A percentile compares a stretch with the other conserved stretches of the same genome.
phyloP scores from a whole-genome alignment of 495 filamentous ascomycete genomes.

The Penicillium angulare region DNA sequence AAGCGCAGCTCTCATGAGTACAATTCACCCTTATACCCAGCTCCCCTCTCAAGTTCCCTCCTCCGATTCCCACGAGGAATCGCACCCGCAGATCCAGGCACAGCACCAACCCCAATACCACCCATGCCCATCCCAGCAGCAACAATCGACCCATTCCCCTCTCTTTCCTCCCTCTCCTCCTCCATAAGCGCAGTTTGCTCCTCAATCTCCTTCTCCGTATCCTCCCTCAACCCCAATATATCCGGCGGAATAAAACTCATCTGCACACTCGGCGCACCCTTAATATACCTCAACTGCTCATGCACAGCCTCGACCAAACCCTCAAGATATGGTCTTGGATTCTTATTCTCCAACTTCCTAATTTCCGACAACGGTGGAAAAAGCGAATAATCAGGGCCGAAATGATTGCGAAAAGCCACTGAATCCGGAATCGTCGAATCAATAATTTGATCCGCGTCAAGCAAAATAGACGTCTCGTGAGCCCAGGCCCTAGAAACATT shows the following conservation, averaged over 20 bases:
- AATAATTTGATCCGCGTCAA: conserved; percentile 69
- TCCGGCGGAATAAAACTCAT: conserved; percentile 78
- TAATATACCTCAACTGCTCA: conserved; percentile 84
- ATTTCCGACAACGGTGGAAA: conserved; percentile 74
- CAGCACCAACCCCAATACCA: neutral
- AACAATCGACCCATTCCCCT: conserved; percentile 25
- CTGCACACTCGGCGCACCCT: conserved; percentile 83
- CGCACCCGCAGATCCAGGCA: conserved; percentile 22
- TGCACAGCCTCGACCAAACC: conserved; percentile 70
- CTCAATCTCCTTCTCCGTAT: conserved; percentile 74
- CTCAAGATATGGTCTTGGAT: conserved; percentile 70
- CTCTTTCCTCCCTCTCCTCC: conserved; percentile 47
- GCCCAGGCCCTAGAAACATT: conserved; percentile 97
- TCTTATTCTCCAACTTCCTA: conserved; percentile 71
- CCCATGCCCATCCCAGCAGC: conserved; percentile 3
- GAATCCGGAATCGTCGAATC: conserved; percentile 69
- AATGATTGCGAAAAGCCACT: conserved; percentile 76
- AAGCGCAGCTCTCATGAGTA: conserved; percentile 21
- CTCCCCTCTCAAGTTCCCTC: conserved; percentile 42
- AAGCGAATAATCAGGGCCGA: conserved; percentile 73
- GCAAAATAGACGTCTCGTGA: conserved; percentile 88
- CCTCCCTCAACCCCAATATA: conserved; percentile 68
- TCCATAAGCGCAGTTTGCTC: conserved; percentile 65
- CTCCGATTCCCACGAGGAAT: conserved; percentile 30
- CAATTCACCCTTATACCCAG: conserved; percentile 42